These are phyloP conservation scores for Apiospora phragmitis DNA, from an alignment of 2,329 filamentous ascomycete species.

Conservation along the genomic window DNA sequence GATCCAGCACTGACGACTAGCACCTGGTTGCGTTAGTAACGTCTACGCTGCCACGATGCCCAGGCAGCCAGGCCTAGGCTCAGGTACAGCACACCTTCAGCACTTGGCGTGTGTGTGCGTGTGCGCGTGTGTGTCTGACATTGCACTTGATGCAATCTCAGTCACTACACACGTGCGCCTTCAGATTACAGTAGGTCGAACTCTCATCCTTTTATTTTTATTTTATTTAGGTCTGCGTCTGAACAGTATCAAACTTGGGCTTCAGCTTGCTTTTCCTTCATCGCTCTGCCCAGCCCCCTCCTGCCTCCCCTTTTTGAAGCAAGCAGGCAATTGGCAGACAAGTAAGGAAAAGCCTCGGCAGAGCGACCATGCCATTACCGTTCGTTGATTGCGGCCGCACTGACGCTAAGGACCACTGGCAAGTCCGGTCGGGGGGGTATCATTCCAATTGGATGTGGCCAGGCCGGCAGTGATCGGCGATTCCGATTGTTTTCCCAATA, in stretches of 20 bases:
- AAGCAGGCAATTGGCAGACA: not conserved
- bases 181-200: not conserved
- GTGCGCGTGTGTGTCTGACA: no score
- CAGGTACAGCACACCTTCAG: not conserved
- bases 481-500: not conserved
- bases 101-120: not conserved
- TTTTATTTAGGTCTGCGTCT: not conserved
- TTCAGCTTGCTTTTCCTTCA: not conserved
- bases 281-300: not conserved
- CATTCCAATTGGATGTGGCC: not conserved
- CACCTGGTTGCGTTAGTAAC: not conserved
- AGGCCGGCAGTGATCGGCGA: slow-evolving; percentile 10
- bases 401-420: not conserved
- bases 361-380: not conserved
- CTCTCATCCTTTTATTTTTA: not conserved
- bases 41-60: not conserved
- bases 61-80: not conserved
- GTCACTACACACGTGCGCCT: not conserved
- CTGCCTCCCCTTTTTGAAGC: not conserved
- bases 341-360: not conserved
- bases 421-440: not conserved
- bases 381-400: not conserved
- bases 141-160: not conserved
- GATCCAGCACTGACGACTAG: not conserved
- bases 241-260: not conserved